Evolutionary conservation across 495 filamentous ascomycete species (phyloP), one percentile per base, ranked within the genome.

Genomic region (Penicillium ucsense): DNA sequence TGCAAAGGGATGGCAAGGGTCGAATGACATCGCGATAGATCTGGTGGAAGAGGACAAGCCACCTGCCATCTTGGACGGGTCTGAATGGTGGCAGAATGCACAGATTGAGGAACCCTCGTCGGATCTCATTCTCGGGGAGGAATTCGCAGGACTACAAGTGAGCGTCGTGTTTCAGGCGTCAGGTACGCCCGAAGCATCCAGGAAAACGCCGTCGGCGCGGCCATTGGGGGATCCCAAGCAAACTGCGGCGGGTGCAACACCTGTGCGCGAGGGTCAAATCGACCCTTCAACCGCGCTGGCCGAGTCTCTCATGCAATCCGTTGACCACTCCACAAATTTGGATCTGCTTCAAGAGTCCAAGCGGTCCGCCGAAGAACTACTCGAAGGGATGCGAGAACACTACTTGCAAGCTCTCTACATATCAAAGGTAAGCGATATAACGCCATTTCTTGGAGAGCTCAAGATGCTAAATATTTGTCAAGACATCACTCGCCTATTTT

Each of bases 401-500:
- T 96, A 96, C 68, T 65, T 88, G 39, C 86, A 96, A 40, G 80
- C 85, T 11, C 72, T 97, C n/a, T 97, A 96, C 68, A 72, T 88
- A 37, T 92, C 92, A 5, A 92, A 86, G 74, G 85, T 86, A 58
- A 43, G 68, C 46, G 34, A 32, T 30, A 27, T 12, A n/a, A 8
- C 4, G 20, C 41, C 4, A 31, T 31, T n/a, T 4, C 10, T 35
- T 32, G 2, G 3, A 5, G 27, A 20, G 20, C 20, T 20, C 20
- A 20, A 20, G 5, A 37, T 11, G 39, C 52, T 63, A 45, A 55
- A 29, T 46, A 12, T 43, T 38, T 11, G 10, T 32, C 31, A 43
- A 89, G 82, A 85, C 88, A 27, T 92, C 92, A 8, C 68, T 97
- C 55, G 94, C 91, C 52, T 98, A 95, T 62, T 98, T 97, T 71